Percentiles rank a stretch among this genome's conserved stretches.
Conservation (phyloP, 1,284 basidiomycete genomes). For the Cronartium quercuum region DNA sequence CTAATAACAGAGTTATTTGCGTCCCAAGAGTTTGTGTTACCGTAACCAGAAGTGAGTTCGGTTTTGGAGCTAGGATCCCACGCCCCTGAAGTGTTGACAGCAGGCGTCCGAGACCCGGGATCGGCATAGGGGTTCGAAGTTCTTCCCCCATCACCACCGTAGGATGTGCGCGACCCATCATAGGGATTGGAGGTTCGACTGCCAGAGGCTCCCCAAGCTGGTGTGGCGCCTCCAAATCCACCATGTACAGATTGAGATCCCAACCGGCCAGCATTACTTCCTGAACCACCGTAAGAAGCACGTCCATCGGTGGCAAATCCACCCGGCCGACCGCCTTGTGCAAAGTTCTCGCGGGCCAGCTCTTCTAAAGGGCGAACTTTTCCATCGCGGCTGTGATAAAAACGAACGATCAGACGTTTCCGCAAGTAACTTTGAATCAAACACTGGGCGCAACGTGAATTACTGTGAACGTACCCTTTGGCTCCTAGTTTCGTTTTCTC, state of each 20-base stretch:
- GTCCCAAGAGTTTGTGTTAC: constrained; percentile 41
- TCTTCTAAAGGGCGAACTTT: constrained; percentile 54
- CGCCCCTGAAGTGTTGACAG: constrained; percentile 47
- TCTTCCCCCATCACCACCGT: constrained; percentile 55
- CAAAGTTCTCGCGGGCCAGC: constrained; percentile 45
- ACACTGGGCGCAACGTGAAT: not conserved
- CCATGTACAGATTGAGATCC: constrained; percentile 39
- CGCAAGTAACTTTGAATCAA: not conserved
- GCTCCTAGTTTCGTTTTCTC: constrained; percentile 71
- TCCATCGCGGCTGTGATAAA: constrained; percentile 41
- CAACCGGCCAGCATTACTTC: constrained; percentile 37
- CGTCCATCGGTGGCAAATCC: constrained; percentile 40
- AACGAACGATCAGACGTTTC: not conserved
- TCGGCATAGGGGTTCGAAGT: constrained; percentile 67
- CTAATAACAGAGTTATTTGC: constrained; percentile 34
- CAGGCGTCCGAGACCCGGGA: constrained; percentile 51
- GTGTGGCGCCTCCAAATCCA: constrained; percentile 40
- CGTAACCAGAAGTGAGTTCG: constrained; percentile 40
- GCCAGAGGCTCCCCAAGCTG: constrained; percentile 40
- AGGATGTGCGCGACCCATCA: constrained; percentile 61
- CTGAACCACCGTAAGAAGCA: constrained; percentile 41
- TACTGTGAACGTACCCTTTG: constrained; percentile 60
- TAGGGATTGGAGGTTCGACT: constrained; percentile 53
- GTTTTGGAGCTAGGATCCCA: constrained; percentile 50
- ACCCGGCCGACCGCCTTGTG: constrained; percentile 43